Conservation (phyloP, 257 asterid species). For the Lycium ferocissimum region DNA sequence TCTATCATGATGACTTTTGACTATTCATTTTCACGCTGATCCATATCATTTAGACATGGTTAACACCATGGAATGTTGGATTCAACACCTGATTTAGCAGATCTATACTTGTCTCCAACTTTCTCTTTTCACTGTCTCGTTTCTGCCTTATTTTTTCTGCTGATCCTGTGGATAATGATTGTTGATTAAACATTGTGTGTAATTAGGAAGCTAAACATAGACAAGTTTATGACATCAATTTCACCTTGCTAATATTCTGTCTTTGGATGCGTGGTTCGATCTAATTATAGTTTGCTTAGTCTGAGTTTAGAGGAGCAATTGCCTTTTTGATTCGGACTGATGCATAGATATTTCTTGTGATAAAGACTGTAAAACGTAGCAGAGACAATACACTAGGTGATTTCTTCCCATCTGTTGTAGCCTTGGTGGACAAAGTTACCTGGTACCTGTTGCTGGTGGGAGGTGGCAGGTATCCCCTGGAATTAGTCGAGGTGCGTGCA, state of each 20-base stretch:
- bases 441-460: too few relatives aligned
- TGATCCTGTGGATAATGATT: neutral
- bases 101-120: conserved; percentile 8
- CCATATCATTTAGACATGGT: neutral
- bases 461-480: too few relatives aligned
- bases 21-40: conserved; percentile 18
- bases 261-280: neutral
- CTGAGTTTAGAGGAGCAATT: neutral
- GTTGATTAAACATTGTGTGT: neutral
- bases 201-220: too few relatives aligned
- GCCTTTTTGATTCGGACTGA: neutral
- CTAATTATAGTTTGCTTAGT: neutral
- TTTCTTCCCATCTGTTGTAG: too few relatives aligned
- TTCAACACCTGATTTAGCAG: neutral
- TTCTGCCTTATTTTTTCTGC: neutral
- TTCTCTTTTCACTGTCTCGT: neutral
- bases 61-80: neutral
- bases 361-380: neutral
- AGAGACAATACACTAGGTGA: too few relatives aligned
- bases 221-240: too few relatives aligned
- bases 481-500: too few relatives aligned
- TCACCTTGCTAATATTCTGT: neutral
- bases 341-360: neutral
- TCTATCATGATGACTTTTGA: too few relatives aligned
- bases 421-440: too few relatives aligned